Evolutionary conservation across 306 rosid species (phyloP), one percentile per base, ranked within the genome.

Genomic region (Sechiopsis laciniata): DNA sequence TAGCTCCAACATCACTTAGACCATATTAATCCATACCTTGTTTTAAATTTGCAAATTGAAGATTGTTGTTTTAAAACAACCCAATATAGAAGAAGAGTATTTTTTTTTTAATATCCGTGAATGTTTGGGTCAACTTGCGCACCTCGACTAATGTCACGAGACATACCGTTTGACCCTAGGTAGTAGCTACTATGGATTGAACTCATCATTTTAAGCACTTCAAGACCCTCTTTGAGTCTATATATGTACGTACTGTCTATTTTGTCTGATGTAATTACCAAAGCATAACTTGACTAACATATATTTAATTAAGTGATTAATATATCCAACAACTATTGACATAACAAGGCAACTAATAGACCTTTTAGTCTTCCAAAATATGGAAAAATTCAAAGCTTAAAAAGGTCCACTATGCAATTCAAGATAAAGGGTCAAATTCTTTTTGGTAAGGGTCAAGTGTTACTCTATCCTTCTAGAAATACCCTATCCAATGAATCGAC

Each of bases 341-440:
- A 48, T 46, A 68, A 68, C 73, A 68, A 48, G 42, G 42, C 73
- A 68, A 50, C 73, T 22, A 68, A 68, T 68, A 48, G 73, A 68
- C 73, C 42, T 68, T 68, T 68, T 50, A 56, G 51, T 21, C 8
- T 7, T 37, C 37, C 37, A 32, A 32, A 32, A 32, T 3, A 32
- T 32, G 37, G 37, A 32, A 32, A 32, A 32, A 32, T 32, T 32
- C 37, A 32, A 32, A 32, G 37, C 37, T 32, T 32, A 32, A 32
- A 32, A 32, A 32, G 37, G 37, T 32, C 37, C 37, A 32, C 4
- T 2, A 21, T 67, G 73, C 11, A 46, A 46, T 67, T 67, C 37
- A 42, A 46, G 73, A 46, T 46, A 46, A 19, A 67, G 37, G 55
- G 58, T 69, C 74, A 45, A 50, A 69, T 69, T 69, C 22, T 51